These are phyloP conservation scores for Mucor circinelloides DNA, from an alignment of 371 early-diverging fungal genomes.

Conservation along the genomic window DNA sequence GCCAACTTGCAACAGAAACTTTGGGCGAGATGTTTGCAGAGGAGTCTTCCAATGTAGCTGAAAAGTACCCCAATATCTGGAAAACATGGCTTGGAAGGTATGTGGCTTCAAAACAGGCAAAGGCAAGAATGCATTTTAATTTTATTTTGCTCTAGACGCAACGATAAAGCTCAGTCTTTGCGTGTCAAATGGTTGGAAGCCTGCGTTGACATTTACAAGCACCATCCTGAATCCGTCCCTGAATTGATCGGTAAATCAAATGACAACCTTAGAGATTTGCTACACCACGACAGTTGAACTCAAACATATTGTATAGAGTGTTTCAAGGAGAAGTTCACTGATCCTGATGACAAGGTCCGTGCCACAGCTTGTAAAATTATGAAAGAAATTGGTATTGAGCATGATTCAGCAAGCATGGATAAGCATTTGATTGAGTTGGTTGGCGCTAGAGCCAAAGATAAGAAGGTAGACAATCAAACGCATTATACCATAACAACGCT, in stretches of 20 bases:
- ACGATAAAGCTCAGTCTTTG: constrained; percentile 73
- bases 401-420: constrained; percentile 55
- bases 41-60: constrained; percentile 66
- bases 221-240: constrained; percentile 66
- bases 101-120: background rate
- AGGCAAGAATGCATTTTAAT: background rate
- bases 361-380: constrained; percentile 71
- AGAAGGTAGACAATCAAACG: constrained; percentile 57
- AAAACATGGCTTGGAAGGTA: constrained; percentile 85
- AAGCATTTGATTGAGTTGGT: constrained; percentile 64
- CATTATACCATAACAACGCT: background rate
- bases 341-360: constrained; percentile 95
- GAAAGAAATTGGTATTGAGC: constrained; percentile 59
- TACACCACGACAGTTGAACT: background rate
- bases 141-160: constrained; percentile 48
- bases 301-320: constrained; percentile 31
- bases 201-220: constrained; percentile 60
- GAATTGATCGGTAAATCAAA: constrained; percentile 67
- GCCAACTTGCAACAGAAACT: constrained; percentile 76
- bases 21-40: constrained; percentile 88
- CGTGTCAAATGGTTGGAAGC: constrained; percentile 81
- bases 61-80: constrained; percentile 84
- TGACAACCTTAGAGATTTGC: background rate
- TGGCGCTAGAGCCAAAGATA: constrained; percentile 85
- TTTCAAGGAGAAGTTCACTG: constrained; percentile 75